phyloP scores from a whole-genome alignment of 2,329 filamentous ascomycete genomes.

The Amauroascus niger region DNA sequence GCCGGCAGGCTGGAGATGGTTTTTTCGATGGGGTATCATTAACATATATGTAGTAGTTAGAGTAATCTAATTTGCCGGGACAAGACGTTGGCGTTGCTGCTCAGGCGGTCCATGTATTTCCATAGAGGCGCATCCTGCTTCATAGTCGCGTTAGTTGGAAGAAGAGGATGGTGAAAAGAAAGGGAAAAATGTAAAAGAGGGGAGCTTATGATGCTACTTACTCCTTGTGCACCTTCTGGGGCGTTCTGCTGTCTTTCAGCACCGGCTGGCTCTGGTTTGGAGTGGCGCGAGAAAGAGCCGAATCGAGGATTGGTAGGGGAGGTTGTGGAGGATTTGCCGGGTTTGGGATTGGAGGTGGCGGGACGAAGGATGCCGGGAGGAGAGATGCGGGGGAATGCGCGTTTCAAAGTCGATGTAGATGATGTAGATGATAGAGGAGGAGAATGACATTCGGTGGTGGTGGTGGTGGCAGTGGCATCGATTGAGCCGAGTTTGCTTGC shows the following conservation, averaged over 20 bases:
- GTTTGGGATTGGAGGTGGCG: neutral
- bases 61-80: slow-evolving; percentile 5
- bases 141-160: neutral
- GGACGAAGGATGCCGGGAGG: slow-evolving; percentile 4
- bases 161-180: neutral
- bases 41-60: neutral
- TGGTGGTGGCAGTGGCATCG: neutral
- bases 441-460: too few relatives aligned
- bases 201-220: too few relatives aligned
- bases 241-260: neutral
- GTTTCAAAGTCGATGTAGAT: too few relatives aligned
- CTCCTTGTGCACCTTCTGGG: neutral
- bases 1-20: neutral
- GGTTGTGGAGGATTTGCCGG: neutral
- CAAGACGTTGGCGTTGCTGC: slow-evolving; percentile 8
- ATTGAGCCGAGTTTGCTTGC: neutral
- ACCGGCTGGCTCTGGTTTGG: neutral
- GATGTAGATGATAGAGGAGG: too few relatives aligned
- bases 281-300: slow-evolving; percentile 2
- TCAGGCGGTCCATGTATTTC: slow-evolving; percentile 11
- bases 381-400: neutral
- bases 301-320: neutral
- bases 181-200: too few relatives aligned
- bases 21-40: neutral
- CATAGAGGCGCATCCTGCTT: neutral